phyloP scores from a whole-genome alignment of 192 early-diverging fungal genomes.

The Coemansia sp. region DNA sequence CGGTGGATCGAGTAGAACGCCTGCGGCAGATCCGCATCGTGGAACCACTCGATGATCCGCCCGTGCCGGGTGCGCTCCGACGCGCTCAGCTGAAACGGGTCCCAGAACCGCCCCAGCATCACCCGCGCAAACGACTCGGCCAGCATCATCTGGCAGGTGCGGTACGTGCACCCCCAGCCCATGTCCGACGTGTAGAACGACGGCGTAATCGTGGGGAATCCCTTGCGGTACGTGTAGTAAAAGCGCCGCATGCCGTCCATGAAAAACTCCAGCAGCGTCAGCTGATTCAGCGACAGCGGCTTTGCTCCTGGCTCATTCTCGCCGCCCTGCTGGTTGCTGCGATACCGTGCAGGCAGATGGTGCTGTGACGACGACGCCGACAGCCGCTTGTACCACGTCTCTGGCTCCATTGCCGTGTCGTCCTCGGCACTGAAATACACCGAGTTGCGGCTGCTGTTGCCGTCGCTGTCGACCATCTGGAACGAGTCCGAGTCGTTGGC shows the following conservation, averaged over 20 bases:
- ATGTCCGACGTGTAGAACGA: slow-evolving; percentile 58
- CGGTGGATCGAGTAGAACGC: slow-evolving; percentile 53
- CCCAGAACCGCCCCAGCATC: slow-evolving; percentile 49
- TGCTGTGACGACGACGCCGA: slow-evolving; percentile 47
- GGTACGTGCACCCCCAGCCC: slow-evolving; percentile 57
- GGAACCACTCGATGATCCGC: slow-evolving; percentile 53
- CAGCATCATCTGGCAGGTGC: slow-evolving; percentile 57
- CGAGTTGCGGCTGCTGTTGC: slow-evolving; percentile 44
- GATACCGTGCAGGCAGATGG: slow-evolving; percentile 21
- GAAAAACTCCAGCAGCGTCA: slow-evolving; percentile 53
- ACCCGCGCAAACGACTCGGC: slow-evolving; percentile 51
- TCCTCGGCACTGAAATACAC: slow-evolving; percentile 54
- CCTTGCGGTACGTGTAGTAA: slow-evolving; percentile 55
- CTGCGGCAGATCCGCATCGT: slow-evolving; percentile 35
- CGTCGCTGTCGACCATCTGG: slow-evolving; percentile 49
- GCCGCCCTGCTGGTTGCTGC: slow-evolving; percentile 11
- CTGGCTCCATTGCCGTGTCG: slow-evolving; percentile 28
- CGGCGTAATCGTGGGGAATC: slow-evolving; percentile 51
- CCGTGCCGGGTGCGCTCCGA: slow-evolving; percentile 34
- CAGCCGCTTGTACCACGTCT: slow-evolving; percentile 45
- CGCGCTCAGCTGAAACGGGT: slow-evolving; percentile 41
- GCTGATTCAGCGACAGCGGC: slow-evolving; percentile 49
- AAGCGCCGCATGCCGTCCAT: slow-evolving; percentile 54
- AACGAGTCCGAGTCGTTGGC: slow-evolving; percentile 38
- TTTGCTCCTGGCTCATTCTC: slow-evolving; percentile 19